phyloP scores from a whole-genome alignment of 1,139 yeast genomes.

The Lodderomyces orthopsilosis region DNA sequence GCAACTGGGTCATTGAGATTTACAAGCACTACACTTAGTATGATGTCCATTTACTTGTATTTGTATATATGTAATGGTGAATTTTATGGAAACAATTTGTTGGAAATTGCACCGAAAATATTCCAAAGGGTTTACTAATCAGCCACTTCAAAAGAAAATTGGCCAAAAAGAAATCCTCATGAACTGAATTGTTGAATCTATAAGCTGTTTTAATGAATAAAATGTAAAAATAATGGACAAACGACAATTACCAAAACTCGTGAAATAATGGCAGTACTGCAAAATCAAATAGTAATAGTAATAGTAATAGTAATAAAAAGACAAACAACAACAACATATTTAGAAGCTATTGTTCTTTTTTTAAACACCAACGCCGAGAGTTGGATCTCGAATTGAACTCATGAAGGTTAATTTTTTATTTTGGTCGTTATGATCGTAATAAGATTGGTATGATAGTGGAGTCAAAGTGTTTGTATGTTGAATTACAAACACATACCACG shows the following conservation, averaged over 20 bases:
- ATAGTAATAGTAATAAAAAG: background rate
- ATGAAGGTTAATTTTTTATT: conserved; percentile 13
- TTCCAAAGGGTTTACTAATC: background rate
- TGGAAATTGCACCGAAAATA: background rate
- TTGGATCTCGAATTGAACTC: conserved; percentile 29
- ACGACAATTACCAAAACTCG: no score
- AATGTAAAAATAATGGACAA: no score
- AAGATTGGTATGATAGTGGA: background rate
- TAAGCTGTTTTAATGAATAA: no score
- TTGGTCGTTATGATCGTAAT: background rate
- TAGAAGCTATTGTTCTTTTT: background rate
- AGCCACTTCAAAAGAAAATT: no score
- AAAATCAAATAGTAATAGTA: no score
- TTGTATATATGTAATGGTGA: background rate
- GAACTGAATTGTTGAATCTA: conserved; percentile 2
- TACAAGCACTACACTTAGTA: no score
- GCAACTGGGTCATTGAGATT: no score
- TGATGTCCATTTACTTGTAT: background rate
- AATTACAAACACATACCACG: background rate
- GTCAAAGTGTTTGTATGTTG: background rate
- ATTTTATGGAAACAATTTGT: background rate
- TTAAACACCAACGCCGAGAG: conserved; percentile 18
- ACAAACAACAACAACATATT: background rate
- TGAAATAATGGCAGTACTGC: no score
- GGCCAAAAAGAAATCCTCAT: background rate